Evolutionary conservation across 345 rosid genomes (phyloP).

Genomic region (Citrus trifoliata): DNA sequence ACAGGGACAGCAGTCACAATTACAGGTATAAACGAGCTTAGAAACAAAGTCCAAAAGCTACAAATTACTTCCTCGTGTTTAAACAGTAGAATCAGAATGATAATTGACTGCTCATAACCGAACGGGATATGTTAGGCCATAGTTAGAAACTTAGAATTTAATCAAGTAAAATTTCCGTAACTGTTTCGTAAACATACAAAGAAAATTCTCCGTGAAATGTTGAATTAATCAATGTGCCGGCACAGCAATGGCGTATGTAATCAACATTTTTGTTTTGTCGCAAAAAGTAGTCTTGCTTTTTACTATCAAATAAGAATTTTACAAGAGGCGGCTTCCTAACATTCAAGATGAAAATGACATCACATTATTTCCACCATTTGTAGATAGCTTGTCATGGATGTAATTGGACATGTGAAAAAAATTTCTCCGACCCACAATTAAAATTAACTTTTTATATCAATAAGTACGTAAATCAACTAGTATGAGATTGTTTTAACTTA

Average conservation of each 20-base stretch:
- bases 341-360: conserved; percentile 5
- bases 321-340: conserved; percentile 8
- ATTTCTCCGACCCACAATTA: no score
- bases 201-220: not conserved
- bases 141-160: not conserved
- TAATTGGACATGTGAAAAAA: no score
- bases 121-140: not conserved
- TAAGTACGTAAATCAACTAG: no score
- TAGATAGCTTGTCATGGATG: not conserved
- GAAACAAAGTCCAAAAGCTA: not conserved
- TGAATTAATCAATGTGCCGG: no score
- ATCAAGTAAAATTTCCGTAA: not conserved
- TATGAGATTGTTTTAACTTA: no score
- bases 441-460: no score
- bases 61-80: no score
- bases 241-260: not conserved
- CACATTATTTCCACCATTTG: not conserved
- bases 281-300: not conserved
- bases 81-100: not conserved
- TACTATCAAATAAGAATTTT: not conserved
- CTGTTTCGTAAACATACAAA: not conserved
- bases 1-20: not conserved
- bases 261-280: not conserved
- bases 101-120: not conserved
- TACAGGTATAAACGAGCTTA: not conserved